Evolutionary conservation across 2,329 filamentous ascomycete species (phyloP).

Genomic region (Trichoderma koningiopsis): DNA sequence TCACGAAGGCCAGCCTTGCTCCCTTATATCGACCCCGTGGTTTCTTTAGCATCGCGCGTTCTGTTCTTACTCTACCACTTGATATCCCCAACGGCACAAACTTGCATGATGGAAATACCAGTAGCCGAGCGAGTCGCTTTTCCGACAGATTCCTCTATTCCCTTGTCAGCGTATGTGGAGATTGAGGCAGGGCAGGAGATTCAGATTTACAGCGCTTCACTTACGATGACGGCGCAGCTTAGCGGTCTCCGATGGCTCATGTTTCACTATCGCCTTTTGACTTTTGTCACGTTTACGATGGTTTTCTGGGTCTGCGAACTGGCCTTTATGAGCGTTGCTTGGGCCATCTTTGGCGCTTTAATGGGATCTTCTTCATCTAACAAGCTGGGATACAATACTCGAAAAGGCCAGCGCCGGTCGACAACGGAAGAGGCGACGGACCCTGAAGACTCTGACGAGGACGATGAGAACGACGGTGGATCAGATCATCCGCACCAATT

Average conservation of each 20-base stretch:
- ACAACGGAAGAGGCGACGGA: not conserved
- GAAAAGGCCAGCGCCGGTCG: slow-evolving; percentile 25
- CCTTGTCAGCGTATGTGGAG: slow-evolving; percentile 58
- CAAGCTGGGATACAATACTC: slow-evolving; percentile 24
- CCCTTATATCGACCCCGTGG: slow-evolving; percentile 73
- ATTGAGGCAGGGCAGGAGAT: slow-evolving; percentile 69
- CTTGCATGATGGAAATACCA: slow-evolving; percentile 62
- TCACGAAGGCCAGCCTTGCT: slow-evolving; percentile 77
- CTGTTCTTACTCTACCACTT: slow-evolving; percentile 70
- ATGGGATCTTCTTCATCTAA: slow-evolving; percentile 28
- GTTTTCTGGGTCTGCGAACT: slow-evolving; percentile 80
- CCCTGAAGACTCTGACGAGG: slow-evolving; percentile 31
- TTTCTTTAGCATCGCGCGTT: slow-evolving; percentile 62
- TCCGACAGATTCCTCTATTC: slow-evolving; percentile 42
- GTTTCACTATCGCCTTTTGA: slow-evolving; percentile 76
- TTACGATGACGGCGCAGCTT: slow-evolving; percentile 74
- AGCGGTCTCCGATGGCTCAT: slow-evolving; percentile 80
- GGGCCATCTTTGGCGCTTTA: slow-evolving; percentile 56
- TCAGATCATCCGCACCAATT: slow-evolving; percentile 50
- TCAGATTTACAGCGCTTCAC: slow-evolving; percentile 72
- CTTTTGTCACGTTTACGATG: slow-evolving; percentile 67
- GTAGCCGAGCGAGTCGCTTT: slow-evolving; percentile 79
- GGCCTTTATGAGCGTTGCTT: slow-evolving; percentile 64
- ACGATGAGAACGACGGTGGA: slow-evolving; percentile 36
- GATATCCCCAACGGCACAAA: slow-evolving; percentile 65